Base-by-base conservation (phyloP, 345 rosid species). In the Eucalyptus virginea region DNA sequence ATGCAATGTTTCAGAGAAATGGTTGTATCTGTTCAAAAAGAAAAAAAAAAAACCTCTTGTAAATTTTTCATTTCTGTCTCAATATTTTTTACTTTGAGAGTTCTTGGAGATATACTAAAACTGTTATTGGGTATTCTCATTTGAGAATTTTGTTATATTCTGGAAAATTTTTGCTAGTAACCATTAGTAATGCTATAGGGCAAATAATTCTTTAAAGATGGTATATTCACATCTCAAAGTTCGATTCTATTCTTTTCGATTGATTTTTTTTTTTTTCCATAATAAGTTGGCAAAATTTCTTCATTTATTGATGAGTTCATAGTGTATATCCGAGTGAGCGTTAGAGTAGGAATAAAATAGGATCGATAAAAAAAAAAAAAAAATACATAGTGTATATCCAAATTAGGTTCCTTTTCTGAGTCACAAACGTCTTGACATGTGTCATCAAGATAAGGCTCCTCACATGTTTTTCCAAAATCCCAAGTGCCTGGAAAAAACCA, bases 221-320 rank as follows among this genome's bases (percentile, higher is more conserved):
- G 15, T 26, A 51, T 51, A 51, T 51, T 51, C 23, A 51, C 21
- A 19, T 19, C 2, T 52, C 10, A 52, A 52, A 52, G 8, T 28
- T 4, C 13, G 0, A 56, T 9, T 10, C 3, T 10, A 9, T 56
- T 10, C 6, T 24, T 56, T 21, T 5, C 1, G 2, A 56, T 56
- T 56, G 62, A 56, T 4, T 56, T 56, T 54, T 56, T 56, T 56
- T 54, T 56, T 56, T 56, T 30, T 30, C 1, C 28, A 56, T 5
- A 28, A 60, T 28, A 60, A 60, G n/a, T 60, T 6, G 9, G 32
- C 32, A 60, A 60, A 6, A 60, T 60, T 60, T 13, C 15, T 60
- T 60, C 17, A 28, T 30, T 28, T 60, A 60, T 60, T 60, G 69
- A 60, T 60, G 17, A 6, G 17, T 60, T 60, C 4, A 26, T 28